Evolutionary conservation across 495 filamentous ascomycete species (phyloP).

Genomic region (Hypomontagnella monticulosa): DNA sequence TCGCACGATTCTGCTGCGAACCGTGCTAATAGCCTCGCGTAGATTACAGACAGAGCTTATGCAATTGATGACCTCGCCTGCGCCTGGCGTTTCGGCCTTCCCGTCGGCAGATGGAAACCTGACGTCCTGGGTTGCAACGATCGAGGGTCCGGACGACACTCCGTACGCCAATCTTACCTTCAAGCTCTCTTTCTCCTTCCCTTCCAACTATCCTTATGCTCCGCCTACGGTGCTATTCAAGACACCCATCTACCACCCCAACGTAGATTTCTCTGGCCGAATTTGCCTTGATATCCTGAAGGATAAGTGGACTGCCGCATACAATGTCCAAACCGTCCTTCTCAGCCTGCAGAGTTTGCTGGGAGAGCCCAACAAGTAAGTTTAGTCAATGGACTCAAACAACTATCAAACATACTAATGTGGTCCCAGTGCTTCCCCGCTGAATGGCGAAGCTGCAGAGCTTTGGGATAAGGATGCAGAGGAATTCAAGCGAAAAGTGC

Average conservation of each 20-base stretch:
- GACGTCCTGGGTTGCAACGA: conserved; percentile 90
- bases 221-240: conserved; percentile 94
- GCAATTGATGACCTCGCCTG: conserved; percentile 94
- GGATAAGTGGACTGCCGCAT: conserved; percentile 95
- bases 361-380: conserved; percentile 97
- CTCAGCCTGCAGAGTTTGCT: conserved; percentile 94
- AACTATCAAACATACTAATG: conserved; percentile 7
- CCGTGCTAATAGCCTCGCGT: conserved; percentile 31
- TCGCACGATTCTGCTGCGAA: not conserved
- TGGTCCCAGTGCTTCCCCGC: conserved; percentile 77
- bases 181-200: conserved; percentile 93
- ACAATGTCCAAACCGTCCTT: conserved; percentile 92
- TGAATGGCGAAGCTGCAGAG: conserved; percentile 96
- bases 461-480: conserved; percentile 90
- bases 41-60: conserved; percentile 97
- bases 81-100: conserved; percentile 95
- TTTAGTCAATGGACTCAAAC: not conserved
- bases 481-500: conserved; percentile 82
- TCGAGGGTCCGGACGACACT: conserved; percentile 89
- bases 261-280: conserved; percentile 90
- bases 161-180: conserved; percentile 89
- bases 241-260: conserved; percentile 93
- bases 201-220: conserved; percentile 90
- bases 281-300: conserved; percentile 98
- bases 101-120: conserved; percentile 91